Evolutionary conservation across 2,329 filamentous ascomycete species (phyloP).

Genomic region (Penicillium glabrum): DNA sequence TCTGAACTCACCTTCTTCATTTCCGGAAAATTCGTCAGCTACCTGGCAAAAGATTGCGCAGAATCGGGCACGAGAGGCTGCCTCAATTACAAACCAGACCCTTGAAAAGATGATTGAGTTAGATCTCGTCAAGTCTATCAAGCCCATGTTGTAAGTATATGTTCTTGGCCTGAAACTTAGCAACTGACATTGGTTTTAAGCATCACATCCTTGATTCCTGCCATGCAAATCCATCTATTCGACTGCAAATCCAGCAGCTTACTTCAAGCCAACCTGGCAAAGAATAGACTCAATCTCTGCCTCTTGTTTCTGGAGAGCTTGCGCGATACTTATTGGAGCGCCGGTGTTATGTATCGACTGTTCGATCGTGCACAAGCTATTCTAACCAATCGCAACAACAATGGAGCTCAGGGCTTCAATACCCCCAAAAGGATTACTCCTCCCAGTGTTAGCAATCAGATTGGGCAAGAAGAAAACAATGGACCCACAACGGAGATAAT

Average conservation of each 20-base stretch:
- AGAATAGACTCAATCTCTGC: slow-evolving; percentile 1
- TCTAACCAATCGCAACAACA: neutral
- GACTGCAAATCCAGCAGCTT: neutral
- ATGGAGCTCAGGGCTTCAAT: neutral
- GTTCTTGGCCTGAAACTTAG: neutral
- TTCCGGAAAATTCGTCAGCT: neutral
- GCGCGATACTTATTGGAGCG: slow-evolving; percentile 4
- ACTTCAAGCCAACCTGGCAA: neutral
- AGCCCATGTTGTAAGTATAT: slow-evolving; percentile 3
- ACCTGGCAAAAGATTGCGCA: neutral
- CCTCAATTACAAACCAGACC: neutral
- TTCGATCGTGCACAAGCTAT: slow-evolving; percentile 1
- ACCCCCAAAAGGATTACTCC: neutral
- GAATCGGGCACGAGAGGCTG: neutral
- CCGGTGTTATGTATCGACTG: slow-evolving; percentile 1
- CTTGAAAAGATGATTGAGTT: slow-evolving; percentile 2
- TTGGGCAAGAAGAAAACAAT: neutral
- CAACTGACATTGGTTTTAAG: neutral
- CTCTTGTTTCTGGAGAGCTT: neutral
- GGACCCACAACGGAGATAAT: neutral
- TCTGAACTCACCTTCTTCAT: neutral
- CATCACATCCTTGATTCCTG: slow-evolving; percentile 3
- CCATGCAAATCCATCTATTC: slow-evolving; percentile 4
- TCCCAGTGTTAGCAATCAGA: neutral
- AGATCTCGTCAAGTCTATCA: neutral